These are phyloP conservation scores for Candida germanica DNA, from an alignment of 805 yeast genomes.

Conservation along the genomic window DNA sequence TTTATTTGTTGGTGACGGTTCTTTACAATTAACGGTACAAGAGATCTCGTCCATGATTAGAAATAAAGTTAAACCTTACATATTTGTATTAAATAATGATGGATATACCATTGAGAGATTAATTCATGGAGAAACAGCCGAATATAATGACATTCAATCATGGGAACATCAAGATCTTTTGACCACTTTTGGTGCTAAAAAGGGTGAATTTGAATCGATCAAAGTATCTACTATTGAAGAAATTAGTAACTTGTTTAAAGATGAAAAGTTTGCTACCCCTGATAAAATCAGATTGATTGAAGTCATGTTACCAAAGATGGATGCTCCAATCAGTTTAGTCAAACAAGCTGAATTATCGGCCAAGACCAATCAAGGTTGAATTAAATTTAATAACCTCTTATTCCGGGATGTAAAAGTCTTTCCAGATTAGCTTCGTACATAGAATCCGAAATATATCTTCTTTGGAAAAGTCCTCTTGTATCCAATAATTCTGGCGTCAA, in stretches of 20 bases:
- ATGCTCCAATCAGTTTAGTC: conserved; percentile 35
- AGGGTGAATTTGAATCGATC: conserved; percentile 24
- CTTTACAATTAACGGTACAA: conserved; percentile 41
- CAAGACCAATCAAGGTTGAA: conserved; percentile 19
- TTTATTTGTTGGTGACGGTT: conserved; percentile 42
- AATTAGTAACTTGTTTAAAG: conserved; percentile 22
- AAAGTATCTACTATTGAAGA: conserved; percentile 26
- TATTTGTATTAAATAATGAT: conserved; percentile 39
- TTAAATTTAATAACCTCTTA: neutral
- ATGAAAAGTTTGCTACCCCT: conserved; percentile 26
- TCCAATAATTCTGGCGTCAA: conserved; percentile 29
- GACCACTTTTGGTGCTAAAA: conserved; percentile 28
- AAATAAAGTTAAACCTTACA: conserved; percentile 31
- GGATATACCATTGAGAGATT: conserved; percentile 41
- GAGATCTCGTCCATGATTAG: conserved; percentile 38
- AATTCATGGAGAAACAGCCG: conserved; percentile 37
- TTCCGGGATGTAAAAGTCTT: neutral
- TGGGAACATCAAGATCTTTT: conserved; percentile 36
- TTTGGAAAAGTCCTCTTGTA: neutral
- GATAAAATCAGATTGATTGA: conserved; percentile 34
- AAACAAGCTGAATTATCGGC: conserved; percentile 34
- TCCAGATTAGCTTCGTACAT: neutral
- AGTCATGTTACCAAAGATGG: conserved; percentile 35
- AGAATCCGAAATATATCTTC: neutral
- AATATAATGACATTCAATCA: conserved; percentile 36